Percentiles rank a stretch among this genome's conserved stretches.
Conservation (phyloP, 1,284 basidiomycete genomes). For the Ceratobasidium sp. region DNA sequence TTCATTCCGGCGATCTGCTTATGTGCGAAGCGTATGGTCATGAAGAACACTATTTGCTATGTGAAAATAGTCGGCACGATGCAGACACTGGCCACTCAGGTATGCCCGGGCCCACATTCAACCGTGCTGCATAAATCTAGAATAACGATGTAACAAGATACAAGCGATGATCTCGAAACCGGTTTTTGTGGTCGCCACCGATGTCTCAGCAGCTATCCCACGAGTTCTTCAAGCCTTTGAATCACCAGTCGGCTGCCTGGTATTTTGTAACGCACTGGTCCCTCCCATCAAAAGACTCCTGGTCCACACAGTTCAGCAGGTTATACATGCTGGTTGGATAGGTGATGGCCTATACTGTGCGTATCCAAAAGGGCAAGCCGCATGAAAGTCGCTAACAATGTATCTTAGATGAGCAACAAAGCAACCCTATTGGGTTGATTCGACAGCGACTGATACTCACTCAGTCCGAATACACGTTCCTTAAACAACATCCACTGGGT, state of each 20-base stretch:
- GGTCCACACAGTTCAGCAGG: not conserved
- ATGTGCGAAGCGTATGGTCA: not conserved
- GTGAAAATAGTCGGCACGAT: constrained; percentile 9
- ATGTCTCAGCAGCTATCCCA: not conserved
- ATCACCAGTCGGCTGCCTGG: not conserved
- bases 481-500: not conserved
- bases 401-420: constrained; percentile 10
- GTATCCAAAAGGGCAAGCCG: not conserved
- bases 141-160: constrained; percentile 1
- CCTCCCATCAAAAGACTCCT: not conserved
- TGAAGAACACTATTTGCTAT: constrained; percentile 26
- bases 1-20: constrained; percentile 16
- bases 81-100: constrained; percentile 12
- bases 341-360: not conserved
- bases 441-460: not conserved
- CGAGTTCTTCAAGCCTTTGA: not conserved
- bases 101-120: not conserved
- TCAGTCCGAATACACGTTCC: not conserved
- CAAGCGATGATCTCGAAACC: constrained; percentile 2
- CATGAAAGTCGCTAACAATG: not conserved
- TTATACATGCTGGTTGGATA: constrained; percentile 22
- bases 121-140: too few relatives aligned
- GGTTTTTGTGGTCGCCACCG: not conserved
- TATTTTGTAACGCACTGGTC: constrained; percentile 2
- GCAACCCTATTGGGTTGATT: not conserved